These are phyloP conservation scores for Acanthamoeba royreba DNA, from an alignment of 208 protist genomes.

Conservation along the genomic window DNA sequence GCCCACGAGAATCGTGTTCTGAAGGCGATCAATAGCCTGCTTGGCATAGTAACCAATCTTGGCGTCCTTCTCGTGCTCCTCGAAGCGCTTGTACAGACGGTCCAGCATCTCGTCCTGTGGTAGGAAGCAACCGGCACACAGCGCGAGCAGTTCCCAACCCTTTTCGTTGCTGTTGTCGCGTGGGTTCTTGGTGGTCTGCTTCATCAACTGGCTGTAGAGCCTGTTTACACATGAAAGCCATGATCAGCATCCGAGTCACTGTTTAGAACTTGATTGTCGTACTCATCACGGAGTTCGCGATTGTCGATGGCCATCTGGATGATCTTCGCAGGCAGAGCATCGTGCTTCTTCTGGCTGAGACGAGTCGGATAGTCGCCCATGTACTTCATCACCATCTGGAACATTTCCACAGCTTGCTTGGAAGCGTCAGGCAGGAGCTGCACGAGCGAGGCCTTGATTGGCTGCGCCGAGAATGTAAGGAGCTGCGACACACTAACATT, in stretches of 20 bases:
- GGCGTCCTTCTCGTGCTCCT: neutral
- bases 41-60: neutral
- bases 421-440: constrained; percentile 3
- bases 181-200: constrained; percentile 33
- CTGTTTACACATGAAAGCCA: neutral
- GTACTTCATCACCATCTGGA: constrained; percentile 19
- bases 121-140: neutral
- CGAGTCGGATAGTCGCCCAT: constrained; percentile 25
- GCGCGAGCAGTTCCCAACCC: constrained; percentile 24
- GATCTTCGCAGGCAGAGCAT: neutral
- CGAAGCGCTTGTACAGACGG: neutral
- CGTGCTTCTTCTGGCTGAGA: neutral
- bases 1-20: neutral
- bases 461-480: neutral
- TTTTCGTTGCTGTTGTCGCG: constrained; percentile 27
- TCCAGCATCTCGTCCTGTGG: constrained; percentile 6
- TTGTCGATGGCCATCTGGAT: constrained; percentile 41
- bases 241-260: neutral
- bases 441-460: constrained; percentile 28
- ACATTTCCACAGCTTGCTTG: constrained; percentile 35
- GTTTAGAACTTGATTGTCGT: neutral
- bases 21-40: neutral
- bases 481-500: neutral
- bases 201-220: constrained; percentile 22
- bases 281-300: constrained; percentile 16